Base-by-base conservation (phyloP, 805 yeast genomes). In the Saturnispora sanitii region DNA sequence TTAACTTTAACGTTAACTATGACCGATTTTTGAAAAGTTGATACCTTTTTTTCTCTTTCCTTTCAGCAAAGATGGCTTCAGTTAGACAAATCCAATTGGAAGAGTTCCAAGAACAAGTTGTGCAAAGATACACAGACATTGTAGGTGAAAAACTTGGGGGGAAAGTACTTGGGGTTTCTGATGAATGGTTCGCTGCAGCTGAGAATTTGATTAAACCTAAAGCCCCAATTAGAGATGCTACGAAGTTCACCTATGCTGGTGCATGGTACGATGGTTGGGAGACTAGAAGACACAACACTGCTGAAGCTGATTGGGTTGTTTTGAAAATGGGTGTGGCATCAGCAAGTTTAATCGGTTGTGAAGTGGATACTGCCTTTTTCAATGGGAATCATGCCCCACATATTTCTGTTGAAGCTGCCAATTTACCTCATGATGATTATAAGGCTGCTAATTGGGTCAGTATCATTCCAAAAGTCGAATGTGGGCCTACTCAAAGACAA, bases 211-310 rank as follows among this genome's bases (percentile, higher is more conserved):
- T 87, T 58, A 79, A 83, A 55, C 88, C 95, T 29, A 71, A 70
- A 35, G 71, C 79, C 3, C 95, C 96, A 2, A 73, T 85, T 43
- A 68, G 94, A 54, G 94, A 86, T 52, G 80, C 82, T 9, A 81
- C 87, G 22, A 70, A 73, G 52, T 88, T 86, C 60, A 75, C 79
- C 2, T 82, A 73, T 45, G 74, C 88, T 3, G 97, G 97, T 38
- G 95, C 95, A 4, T 90, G 96, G 96, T 90, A 85, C 57, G 98
- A 90, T 51, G 98, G 98, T 18, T 90, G 97, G 97, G 97, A 90
- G 62, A 90, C 97, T 11, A 72, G 96, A 58, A 73, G 98, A 62
- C 98, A 90, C 67, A 90, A 90, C 60, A 64, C 75, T 1, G 83
- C 68, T 41, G 85, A 76, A 41, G 82, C 82, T 32, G 98, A 90